Evolutionary conservation across 306 rosid species (phyloP), one percentile per base, ranked within the genome.

Genomic region (Oxytropis ochrocephala): DNA sequence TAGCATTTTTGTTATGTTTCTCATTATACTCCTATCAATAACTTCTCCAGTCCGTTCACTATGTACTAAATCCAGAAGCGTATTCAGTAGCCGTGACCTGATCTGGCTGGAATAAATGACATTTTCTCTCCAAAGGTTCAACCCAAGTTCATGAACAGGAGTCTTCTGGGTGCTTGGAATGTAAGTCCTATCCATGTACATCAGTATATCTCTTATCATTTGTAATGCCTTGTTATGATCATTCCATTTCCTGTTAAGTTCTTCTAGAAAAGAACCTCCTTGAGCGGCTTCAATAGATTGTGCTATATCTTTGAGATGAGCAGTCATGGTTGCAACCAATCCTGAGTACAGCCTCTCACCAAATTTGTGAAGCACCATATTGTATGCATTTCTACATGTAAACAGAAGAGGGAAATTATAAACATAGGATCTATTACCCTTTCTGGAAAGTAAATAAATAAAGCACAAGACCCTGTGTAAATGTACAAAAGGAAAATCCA

Each of bases 171-270:
- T 73, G 72, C 96, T 86, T 35, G 96, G 93, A 62, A 93, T 84
- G 80, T 88, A 88, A 75, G 98, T 93, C 75, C 98, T 90, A 72
- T 93, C 98, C 98, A 93, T 93, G 83, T 90, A 93, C 98, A 93
- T 90, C 76, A 92, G 73, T 79, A 90, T 90, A 81, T 92, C 96
- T 69, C 98, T 79, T 18, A 92, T 90, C 96, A 90, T 92, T 72
- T 88, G 96, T 74, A 87, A 71, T 56, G 98, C 92, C 82, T 90
- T 90, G 69, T 90, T 90, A 70, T 92, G 98, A 44, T 90, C 96
- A 11, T 88, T 81, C 96, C 98, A 92, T 79, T 85, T 88, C 83
- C 88, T 81, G 81, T 92, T 90, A 75, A 92, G 77, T 65, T 92
- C 98, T 77, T 88, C 98, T 38, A 92, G 85, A 82, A 92, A 87